These are phyloP conservation scores for Lasiodiplodia hormozganensis DNA, from an alignment of 2,329 filamentous ascomycete species.

Conservation along the genomic window DNA sequence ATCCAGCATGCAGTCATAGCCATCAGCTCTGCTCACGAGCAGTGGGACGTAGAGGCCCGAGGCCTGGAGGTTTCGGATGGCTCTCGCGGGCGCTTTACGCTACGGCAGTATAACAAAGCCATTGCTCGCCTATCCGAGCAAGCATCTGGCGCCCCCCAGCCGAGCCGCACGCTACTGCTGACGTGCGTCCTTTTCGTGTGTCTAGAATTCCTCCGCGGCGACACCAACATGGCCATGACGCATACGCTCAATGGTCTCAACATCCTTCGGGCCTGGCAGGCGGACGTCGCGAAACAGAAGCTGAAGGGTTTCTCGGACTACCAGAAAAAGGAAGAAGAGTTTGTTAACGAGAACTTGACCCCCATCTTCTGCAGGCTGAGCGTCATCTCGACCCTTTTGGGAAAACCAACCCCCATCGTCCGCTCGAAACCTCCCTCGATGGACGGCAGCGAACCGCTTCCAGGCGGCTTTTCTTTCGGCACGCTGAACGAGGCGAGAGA, in stretches of 20 bases:
- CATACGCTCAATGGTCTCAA: slow-evolving; percentile 55
- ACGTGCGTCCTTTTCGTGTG: slow-evolving; percentile 51
- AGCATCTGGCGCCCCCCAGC: slow-evolving; percentile 41
- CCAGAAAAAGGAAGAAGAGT: slow-evolving; percentile 11
- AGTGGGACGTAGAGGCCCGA: slow-evolving; percentile 36
- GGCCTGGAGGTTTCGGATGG: slow-evolving; percentile 23
- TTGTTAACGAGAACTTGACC: slow-evolving; percentile 18
- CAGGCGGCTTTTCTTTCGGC: not conserved
- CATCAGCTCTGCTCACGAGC: slow-evolving; percentile 45
- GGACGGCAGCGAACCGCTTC: not conserved
- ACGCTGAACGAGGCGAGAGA: slow-evolving; percentile 13
- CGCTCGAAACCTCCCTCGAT: not conserved
- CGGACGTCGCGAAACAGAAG: slow-evolving; percentile 6
- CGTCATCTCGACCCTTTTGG: slow-evolving; percentile 8
- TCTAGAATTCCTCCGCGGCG: slow-evolving; percentile 51
- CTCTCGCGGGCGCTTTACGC: slow-evolving; percentile 37
- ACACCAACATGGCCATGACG: slow-evolving; percentile 45
- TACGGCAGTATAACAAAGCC: slow-evolving; percentile 51
- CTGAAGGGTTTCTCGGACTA: not conserved
- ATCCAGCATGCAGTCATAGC: slow-evolving; percentile 53
- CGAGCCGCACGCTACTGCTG: slow-evolving; percentile 48
- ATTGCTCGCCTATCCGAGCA: slow-evolving; percentile 44
- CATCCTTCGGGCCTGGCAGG: slow-evolving; percentile 38
- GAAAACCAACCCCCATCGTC: not conserved
- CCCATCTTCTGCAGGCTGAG: slow-evolving; percentile 21